Evolutionary conservation across 768 basidiomycete genomes (phyloP), one percentile per base, ranked within the genome.

Genomic region (Gloeopeniophorella convolvens): DNA sequence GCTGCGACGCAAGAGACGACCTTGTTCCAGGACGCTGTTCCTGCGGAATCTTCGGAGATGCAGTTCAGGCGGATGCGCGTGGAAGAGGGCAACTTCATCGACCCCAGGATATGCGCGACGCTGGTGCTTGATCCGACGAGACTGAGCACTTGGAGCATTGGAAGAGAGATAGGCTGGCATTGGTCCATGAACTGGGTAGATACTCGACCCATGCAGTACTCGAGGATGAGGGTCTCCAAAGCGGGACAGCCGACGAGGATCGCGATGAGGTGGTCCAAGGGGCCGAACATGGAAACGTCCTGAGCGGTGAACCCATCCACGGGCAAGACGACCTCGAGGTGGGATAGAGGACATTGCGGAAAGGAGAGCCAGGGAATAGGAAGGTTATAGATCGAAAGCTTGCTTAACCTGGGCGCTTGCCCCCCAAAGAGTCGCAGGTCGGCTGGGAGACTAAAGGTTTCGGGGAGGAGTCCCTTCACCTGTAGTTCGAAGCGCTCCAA

Each of bases 401-500:
- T 24, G 33, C 45, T 37, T 24, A 52, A 12, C 21, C 35, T 52
- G 8, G 51, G 51, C 2, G 45, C 39, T 8, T 35, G 10, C 4
- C 40, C 45, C n/a, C 36, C 23, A 33, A 46, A 52, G 12, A 41
- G 31, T 0, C 18, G 21, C 1, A 15, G 12, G 15, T n/a, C 39
- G 30, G 1, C 12, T 7, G 11, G 16, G 3, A 32, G 3, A 4
- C 9, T 3, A 30, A 23, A 34, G 5, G 11, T 7, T 10, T 30
- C 4, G 5, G 39, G 45, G 15, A 2, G 9, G 11, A 8, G 3
- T 3, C 5, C 18, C 4, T 32, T 13, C 8, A 52, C 0, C 3
- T 9, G 20, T 20, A 52, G 45, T 46, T 52, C 45, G 16, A 52
- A 47, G 34, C 42, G 39, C 16, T 47, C 45, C 33, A 52, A 11